These are phyloP conservation scores for Epichloe gansuensis DNA, from an alignment of 2,329 filamentous ascomycete species.

Conservation along the genomic window DNA sequence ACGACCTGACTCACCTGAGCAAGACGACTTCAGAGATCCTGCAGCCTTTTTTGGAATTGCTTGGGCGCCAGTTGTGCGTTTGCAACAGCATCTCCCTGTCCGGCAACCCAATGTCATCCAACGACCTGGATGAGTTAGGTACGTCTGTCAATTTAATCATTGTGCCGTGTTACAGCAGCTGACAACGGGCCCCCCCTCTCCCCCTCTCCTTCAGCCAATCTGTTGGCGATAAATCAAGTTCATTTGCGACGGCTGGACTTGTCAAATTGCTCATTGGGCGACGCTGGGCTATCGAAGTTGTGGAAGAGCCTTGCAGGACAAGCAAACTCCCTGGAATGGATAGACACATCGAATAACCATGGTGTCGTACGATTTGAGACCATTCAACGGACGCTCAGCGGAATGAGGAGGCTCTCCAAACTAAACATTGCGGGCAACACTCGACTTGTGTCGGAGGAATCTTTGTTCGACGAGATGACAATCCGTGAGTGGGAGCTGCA, in stretches of 20 bases:
- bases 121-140: constrained; percentile 38
- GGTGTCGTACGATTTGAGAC: constrained; percentile 36
- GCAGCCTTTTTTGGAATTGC: constrained; percentile 35
- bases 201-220: constrained; percentile 13
- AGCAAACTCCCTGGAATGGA: constrained; percentile 29
- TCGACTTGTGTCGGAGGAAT: constrained; percentile 29
- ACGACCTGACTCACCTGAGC: constrained; percentile 11
- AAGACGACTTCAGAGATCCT: constrained; percentile 28
- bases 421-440: constrained; percentile 40
- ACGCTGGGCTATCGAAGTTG: constrained; percentile 33
- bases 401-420: constrained; percentile 30
- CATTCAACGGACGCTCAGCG: constrained; percentile 30
- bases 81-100: constrained; percentile 39
- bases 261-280: constrained; percentile 37
- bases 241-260: constrained; percentile 36
- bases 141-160: constrained; percentile 6
- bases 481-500: constrained; percentile 34
- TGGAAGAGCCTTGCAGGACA: constrained; percentile 35
- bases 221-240: constrained; percentile 21
- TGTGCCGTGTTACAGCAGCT: not conserved
- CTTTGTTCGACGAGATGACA: constrained; percentile 33
- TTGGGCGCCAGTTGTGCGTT: constrained; percentile 31
- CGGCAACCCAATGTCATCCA: constrained; percentile 33
- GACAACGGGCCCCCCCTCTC: not conserved
- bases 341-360: constrained; percentile 41